Base-by-base conservation (phyloP, 805 yeast genomes). In the Ogataea thermomethanolica region DNA sequence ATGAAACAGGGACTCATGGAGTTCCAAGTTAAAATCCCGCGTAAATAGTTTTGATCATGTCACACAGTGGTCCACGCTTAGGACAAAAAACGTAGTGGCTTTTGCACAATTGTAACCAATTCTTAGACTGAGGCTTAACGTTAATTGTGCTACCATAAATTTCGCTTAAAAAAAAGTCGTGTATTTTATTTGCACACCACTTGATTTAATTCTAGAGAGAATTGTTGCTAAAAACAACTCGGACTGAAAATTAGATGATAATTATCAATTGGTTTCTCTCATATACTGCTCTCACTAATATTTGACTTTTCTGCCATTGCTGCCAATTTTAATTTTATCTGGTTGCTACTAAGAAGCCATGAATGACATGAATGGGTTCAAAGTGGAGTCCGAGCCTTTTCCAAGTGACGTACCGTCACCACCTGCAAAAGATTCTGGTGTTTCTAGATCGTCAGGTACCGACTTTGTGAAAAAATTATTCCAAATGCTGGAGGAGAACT, bases 401-500 rank as follows among this genome's bases (percentile, higher is more conserved):
- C 30, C 26, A 7, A 15, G n/a, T 4, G 35, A 28, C 8, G 31
- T 35, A 27, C 35, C 33, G 9, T 36, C 40, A 11, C 41, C 45
- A 10, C 35, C 38, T 5, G 11, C 39, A 5, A 28, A 29, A 25
- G 38, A 37, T 12, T 25, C 9, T n/a, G 14, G 23, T 12, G 33
- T 12, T 10, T 14, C 45, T 7, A 42, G 37, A 21, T 38, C 47
- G 36, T 28, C 51, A 21, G 53, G 62, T 14, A 53, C 61, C 5
- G 95, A 84, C 59, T 84, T 84, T 52, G 93, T 84, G 30, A 79
- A 84, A 53, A 84, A 84, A 59, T 63, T 84, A 25, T 88, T 78
- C 60, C 82, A 81, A 44, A 91, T 91, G 90, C 72, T 91, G 33
- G 93, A 87, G 55, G 86, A 81, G 46, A 84, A 84, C 44, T 71